These are phyloP conservation scores for Ophiostoma himal-ulmi DNA, from an alignment of 2,329 filamentous ascomycete species.

Conservation along the genomic window DNA sequence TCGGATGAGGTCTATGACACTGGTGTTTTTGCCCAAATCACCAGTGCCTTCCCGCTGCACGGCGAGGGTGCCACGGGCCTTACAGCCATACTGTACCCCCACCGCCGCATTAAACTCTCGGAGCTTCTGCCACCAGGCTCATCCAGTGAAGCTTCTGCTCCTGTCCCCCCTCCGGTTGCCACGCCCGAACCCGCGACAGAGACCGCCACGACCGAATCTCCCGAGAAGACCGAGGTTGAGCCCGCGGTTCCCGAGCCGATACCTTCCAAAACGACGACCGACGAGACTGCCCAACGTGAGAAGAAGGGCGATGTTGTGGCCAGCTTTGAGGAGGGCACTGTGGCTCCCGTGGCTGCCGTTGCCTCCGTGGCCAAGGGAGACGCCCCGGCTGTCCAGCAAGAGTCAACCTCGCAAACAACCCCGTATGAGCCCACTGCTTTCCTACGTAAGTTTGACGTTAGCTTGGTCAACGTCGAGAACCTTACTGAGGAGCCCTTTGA, in stretches of 20 bases:
- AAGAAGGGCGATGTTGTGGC: constrained; percentile 92
- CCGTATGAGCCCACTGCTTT: constrained; percentile 82
- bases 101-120: constrained; percentile 87
- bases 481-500: constrained; percentile 83
- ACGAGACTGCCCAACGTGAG: constrained; percentile 52
- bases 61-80: constrained; percentile 78
- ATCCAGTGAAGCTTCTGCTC: background rate
- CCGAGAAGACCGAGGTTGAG: constrained; percentile 49
- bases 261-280: constrained; percentile 43
- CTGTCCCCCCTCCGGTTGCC: background rate
- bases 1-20: constrained; percentile 90
- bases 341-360: constrained; percentile 39
- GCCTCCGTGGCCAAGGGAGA: constrained; percentile 42
- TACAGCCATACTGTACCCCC: constrained; percentile 92
- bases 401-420: constrained; percentile 9
- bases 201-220: constrained; percentile 34
- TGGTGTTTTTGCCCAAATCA: constrained; percentile 96
- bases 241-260: constrained; percentile 52
- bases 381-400: constrained; percentile 25
- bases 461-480: constrained; percentile 92
- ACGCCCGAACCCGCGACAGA: constrained; percentile 27
- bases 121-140: constrained; percentile 65
- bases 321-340: constrained; percentile 81
- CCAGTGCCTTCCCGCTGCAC: constrained; percentile 85
- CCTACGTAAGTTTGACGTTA: constrained; percentile 84